Evolutionary conservation across 305 asterid genomes (phyloP), one percentile per base, ranked within the genome.

Genomic region (Caryopteris hybrid): DNA sequence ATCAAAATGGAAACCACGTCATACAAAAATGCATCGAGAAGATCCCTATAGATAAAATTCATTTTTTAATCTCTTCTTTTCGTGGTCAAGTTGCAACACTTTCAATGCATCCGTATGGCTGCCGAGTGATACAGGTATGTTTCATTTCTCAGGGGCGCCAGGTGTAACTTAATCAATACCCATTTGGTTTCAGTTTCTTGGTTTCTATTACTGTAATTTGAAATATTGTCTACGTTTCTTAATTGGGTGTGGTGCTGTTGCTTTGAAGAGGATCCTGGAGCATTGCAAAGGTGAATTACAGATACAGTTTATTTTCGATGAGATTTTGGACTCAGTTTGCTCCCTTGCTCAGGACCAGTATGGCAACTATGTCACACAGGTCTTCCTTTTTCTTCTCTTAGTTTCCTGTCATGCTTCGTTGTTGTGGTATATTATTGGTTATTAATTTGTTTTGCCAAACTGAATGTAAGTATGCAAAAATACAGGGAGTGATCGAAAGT

Each of bases 1-100:
- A 90, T 77, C 96, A 87, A 75, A 87, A 86, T 55, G 95, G 95
- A 73, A 90, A 87, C 73, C 95, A 87, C 69, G 95, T 87, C 25
- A 77, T 87, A 64, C 95, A 87, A 51, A 87, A 87, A 71, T 87
- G 95, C 80, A 87, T 87, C 10, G 95, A 85, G 74, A 76, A 88
- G 72, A 81, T 83, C 18, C 91, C 95, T n/a, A 73, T 75, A 38
- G 82, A 79, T 18, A 74, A 65, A 8, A 85, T 85, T 68, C 79
- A 77, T 14, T 85, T 87, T 75, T 74, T 87, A 10, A 68, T 85
- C 60, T 71, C 86, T 47, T 80, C 88, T 17, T 87, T 87, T 60
- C 81, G 69, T 43, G 92, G 86, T 31, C 88, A 87, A 79, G 91
- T 87, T 68, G 83, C 83, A 36, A 73, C 79, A 38, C 89, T 87